These are phyloP conservation scores for Pseudogymnoascus sp. DNA, from an alignment of 2,329 filamentous ascomycete genomes.

Conservation along the genomic window DNA sequence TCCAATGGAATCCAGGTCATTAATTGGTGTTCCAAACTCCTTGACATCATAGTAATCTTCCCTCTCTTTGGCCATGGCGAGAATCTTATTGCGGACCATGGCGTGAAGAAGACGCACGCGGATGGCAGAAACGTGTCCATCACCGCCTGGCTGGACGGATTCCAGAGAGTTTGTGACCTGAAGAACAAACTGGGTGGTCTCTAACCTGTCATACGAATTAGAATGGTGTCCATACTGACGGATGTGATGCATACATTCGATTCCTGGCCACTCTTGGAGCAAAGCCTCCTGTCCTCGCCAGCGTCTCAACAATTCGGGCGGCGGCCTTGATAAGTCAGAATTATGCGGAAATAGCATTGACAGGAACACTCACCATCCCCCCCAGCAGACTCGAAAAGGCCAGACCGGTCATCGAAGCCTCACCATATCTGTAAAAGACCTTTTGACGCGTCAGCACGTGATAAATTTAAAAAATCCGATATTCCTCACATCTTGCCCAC, in stretches of 20 bases:
- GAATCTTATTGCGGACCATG: conserved; percentile 55
- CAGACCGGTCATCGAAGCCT: conserved; percentile 49
- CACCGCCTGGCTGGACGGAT: conserved; percentile 53
- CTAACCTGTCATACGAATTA: conserved; percentile 35
- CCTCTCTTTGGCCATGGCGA: conserved; percentile 44
- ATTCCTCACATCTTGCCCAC: conserved; percentile 46
- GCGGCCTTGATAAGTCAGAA: conserved; percentile 31
- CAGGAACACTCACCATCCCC: conserved; percentile 21
- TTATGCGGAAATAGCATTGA: background rate
- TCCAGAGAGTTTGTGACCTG: conserved; percentile 54
- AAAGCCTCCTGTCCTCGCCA: conserved; percentile 61
- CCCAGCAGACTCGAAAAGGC: conserved; percentile 34
- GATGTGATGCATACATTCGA: conserved; percentile 26
- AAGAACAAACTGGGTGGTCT: conserved; percentile 36
- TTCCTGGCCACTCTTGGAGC: conserved; percentile 51
- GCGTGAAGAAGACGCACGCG: conserved; percentile 61
- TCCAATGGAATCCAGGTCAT: conserved; percentile 56
- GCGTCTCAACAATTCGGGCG: conserved; percentile 55
- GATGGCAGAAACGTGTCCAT: conserved; percentile 53
- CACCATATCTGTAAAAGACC: conserved; percentile 57
- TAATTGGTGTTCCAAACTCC: conserved; percentile 55
- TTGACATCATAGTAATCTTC: conserved; percentile 55
- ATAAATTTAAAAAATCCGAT: conserved; percentile 33
- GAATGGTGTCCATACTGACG: background rate
- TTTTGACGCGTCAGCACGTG: conserved; percentile 13